phyloP scores from a whole-genome alignment of 2,329 filamentous ascomycete genomes.

The Sordariomycetes sp. region DNA sequence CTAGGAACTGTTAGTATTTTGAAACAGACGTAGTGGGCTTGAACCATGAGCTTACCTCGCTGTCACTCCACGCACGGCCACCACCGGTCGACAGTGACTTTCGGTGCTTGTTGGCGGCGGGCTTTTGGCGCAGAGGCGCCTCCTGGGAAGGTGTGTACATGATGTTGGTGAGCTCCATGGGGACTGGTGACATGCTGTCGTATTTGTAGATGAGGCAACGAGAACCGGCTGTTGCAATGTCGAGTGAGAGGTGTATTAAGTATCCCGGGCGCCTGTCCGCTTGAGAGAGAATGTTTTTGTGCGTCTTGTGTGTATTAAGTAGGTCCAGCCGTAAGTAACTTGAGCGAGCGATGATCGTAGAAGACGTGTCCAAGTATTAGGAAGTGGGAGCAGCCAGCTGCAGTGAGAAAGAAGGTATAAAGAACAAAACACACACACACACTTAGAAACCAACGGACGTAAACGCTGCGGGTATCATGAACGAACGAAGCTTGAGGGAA shows the following conservation, averaged over 20 bases:
- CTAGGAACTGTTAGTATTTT: conserved; percentile 29
- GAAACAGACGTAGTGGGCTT: neutral
- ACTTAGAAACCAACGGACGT: neutral
- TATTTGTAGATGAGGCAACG: neutral
- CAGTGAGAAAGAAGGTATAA: no score
- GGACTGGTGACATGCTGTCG: conserved; percentile 42
- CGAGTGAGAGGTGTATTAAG: neutral
- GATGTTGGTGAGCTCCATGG: conserved; percentile 31
- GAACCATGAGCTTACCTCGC: conserved; percentile 52
- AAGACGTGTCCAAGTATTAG: neutral
- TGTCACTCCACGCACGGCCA: conserved; percentile 76
- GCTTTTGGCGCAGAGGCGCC: conserved; percentile 47
- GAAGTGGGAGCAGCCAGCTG: neutral
- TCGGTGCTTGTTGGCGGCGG: conserved; percentile 54
- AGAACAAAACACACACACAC: neutral
- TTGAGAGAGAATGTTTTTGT: neutral
- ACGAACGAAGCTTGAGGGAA: no score
- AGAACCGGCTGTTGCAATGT: conserved; percentile 1
- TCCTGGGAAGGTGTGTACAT: conserved; percentile 44
- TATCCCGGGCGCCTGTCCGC: no score
- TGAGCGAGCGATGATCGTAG: neutral
- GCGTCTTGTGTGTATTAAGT: neutral
- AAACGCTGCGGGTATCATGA: no score
- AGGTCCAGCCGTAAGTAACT: neutral
- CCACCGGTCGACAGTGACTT: conserved; percentile 64